Percentiles rank a stretch among this genome's conserved stretches.
phyloP scores from a whole-genome alignment of 176 grass and related monocot genomes.

The Hyparrhenia diplandra region DNA sequence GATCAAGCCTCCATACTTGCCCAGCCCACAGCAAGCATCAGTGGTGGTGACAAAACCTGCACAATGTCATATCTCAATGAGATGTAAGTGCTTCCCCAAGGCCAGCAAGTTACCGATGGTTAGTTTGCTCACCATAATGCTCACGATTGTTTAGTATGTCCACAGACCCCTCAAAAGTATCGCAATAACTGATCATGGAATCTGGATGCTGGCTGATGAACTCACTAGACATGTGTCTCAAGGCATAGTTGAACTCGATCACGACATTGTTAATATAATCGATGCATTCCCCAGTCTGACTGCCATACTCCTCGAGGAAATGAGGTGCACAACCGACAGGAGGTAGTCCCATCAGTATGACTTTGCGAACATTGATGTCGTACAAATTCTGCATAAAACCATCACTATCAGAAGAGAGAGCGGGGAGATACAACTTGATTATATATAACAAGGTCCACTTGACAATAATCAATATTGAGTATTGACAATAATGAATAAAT shows the following conservation, averaged over 20 bases:
- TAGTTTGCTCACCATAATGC: constrained; percentile 52
- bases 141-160: constrained; percentile 66
- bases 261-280: constrained; percentile 64
- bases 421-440: neutral
- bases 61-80: neutral
- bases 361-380: constrained; percentile 60
- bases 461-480: neutral
- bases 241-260: constrained; percentile 70
- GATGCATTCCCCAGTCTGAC: constrained; percentile 65
- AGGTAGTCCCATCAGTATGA: constrained; percentile 68
- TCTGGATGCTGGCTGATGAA: constrained; percentile 59
- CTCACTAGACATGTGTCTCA: constrained; percentile 57
- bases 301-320: constrained; percentile 74
- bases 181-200: constrained; percentile 63
- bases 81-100: neutral
- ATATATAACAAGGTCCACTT: neutral
- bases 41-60: constrained; percentile 67
- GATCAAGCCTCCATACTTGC: constrained; percentile 70
- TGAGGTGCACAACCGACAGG: constrained; percentile 72
- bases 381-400: constrained; percentile 63
- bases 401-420: neutral
- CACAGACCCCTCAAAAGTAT: constrained; percentile 60
- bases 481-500: too few relatives aligned
- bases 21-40: constrained; percentile 73
- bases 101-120: neutral